Evolutionary conservation across 176 grass and related monocot genomes (phyloP).

Genomic region (Raddia distichophylla): DNA sequence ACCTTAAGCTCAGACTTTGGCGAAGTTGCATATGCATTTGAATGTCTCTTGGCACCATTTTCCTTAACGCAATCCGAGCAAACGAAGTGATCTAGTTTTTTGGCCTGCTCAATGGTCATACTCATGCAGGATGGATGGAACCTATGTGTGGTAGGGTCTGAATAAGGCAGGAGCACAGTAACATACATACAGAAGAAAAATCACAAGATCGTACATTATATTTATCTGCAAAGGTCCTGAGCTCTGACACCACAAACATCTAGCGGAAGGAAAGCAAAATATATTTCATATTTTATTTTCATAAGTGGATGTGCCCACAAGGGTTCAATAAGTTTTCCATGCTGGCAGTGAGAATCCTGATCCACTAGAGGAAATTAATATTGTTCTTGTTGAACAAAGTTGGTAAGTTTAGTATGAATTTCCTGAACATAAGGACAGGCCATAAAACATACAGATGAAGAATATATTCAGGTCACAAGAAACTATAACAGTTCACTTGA

Average conservation of each 20-base stretch:
- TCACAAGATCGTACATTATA: neutral
- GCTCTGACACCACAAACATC: conserved; percentile 23
- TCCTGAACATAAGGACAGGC: neutral
- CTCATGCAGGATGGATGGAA: conserved; percentile 89
- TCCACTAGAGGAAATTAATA: conserved; percentile 1
- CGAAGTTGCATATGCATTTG: conserved; percentile 53
- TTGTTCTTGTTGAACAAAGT: neutral
- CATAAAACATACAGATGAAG: neutral
- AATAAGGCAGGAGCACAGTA: conserved; percentile 15
- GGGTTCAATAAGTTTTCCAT: neutral
- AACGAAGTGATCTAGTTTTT: conserved; percentile 70
- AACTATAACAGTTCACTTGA: neutral
- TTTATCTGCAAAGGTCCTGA: neutral
- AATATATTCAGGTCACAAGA: neutral
- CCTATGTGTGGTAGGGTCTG: conserved; percentile 42
- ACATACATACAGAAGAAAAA: conserved; percentile 26
- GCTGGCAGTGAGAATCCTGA: neutral
- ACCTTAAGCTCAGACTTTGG: conserved; percentile 62
- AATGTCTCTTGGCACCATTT: conserved; percentile 60
- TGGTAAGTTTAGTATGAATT: neutral
- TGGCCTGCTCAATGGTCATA: conserved; percentile 81
- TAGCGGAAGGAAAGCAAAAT: conserved; percentile 4
- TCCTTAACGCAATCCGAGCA: conserved; percentile 70
- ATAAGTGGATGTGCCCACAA: neutral
- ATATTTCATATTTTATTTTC: conserved; percentile 11